phyloP scores from a whole-genome alignment of 140 eudicot genomes.

The Erigeron philadelphicus region DNA sequence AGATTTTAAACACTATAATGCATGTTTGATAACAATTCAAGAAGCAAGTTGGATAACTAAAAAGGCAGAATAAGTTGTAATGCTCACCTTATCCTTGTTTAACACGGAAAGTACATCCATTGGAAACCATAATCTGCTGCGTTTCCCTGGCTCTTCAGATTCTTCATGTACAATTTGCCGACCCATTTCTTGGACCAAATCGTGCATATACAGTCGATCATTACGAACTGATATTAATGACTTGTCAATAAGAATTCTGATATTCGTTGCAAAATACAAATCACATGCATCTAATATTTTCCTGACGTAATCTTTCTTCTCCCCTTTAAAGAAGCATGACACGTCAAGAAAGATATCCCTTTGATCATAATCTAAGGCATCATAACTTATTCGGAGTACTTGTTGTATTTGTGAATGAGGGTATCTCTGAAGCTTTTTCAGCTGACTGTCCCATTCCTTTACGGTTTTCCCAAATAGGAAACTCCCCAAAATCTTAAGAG shows the following conservation, averaged over 20 bases:
- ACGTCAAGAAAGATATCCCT: conserved; percentile 38
- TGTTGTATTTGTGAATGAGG: conserved; percentile 28
- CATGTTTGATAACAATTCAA: not conserved
- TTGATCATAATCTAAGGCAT: conserved; percentile 30
- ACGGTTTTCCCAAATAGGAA: conserved; percentile 28
- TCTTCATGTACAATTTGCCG: conserved; percentile 34
- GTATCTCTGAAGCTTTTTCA: conserved; percentile 25
- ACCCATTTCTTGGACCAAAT: conserved; percentile 47
- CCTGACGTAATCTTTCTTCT: conserved; percentile 23
- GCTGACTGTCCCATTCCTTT: conserved; percentile 29
- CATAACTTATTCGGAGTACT: conserved; percentile 34
- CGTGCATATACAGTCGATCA: conserved; percentile 31
- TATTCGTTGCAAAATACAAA: conserved; percentile 29
- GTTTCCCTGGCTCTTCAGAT: conserved; percentile 32
- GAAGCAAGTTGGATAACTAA: conserved; percentile 4
- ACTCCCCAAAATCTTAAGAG: conserved; percentile 40
- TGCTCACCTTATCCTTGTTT: conserved; percentile 28
- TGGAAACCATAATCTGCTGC: conserved; percentile 36
- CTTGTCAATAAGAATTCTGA: conserved; percentile 31
- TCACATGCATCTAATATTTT: conserved; percentile 33
- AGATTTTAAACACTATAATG: not conserved
- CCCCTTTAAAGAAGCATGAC: conserved; percentile 37
- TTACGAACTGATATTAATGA: conserved; percentile 23
- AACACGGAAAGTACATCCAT: conserved; percentile 30
- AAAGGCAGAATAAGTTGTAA: not conserved